These are phyloP conservation scores for Cladosporium sp. DNA, from an alignment of 2,329 filamentous ascomycete species.

Conservation along the genomic window DNA sequence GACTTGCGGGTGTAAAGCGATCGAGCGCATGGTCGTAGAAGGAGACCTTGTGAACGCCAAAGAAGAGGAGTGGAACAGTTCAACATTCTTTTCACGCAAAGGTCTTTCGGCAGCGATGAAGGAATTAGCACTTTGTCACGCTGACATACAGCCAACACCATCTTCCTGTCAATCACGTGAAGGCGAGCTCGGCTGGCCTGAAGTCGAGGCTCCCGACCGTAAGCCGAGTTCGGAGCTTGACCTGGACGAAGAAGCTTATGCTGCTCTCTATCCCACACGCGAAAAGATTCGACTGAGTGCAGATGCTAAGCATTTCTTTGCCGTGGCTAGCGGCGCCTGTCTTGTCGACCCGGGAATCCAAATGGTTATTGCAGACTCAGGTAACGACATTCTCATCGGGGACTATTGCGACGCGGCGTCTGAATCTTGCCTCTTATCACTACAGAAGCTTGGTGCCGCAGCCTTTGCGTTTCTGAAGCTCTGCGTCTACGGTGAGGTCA, in stretches of 20 bases:
- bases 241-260: conserved; percentile 4
- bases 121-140: background rate
- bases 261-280: background rate
- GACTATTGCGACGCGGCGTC: conserved; percentile 12
- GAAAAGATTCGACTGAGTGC: conserved; percentile 8
- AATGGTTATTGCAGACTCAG: conserved; percentile 12
- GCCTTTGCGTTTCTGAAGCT: conserved; percentile 10
- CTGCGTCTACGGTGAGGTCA: conserved; percentile 3
- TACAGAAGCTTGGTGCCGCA: conserved; percentile 6
- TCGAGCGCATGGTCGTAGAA: background rate
- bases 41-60: background rate
- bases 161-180: background rate
- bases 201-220: background rate
- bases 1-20: background rate
- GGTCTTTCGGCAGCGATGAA: background rate
- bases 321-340: background rate
- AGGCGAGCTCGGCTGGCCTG: background rate
- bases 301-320: conserved; percentile 12
- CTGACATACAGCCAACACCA: background rate
- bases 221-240: background rate
- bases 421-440: background rate
- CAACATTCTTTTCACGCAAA: background rate
- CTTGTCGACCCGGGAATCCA: conserved; percentile 6
- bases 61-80: conserved; percentile 1
- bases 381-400: conserved; percentile 12